Conservation (phyloP, 805 yeast species). For the Lachancea sp. region DNA sequence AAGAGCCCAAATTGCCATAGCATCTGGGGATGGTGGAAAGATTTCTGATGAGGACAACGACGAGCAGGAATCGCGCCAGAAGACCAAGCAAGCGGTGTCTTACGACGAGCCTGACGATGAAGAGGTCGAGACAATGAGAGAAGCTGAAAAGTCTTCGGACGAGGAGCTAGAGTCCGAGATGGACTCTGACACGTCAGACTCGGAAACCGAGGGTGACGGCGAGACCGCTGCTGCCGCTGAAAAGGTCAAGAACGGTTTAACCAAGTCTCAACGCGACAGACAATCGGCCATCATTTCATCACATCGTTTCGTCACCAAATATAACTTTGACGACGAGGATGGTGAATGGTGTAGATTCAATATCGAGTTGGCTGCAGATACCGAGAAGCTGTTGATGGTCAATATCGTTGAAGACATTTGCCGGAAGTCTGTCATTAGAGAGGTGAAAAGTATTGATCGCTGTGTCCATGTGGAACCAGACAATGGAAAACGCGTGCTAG, state of each 20-base stretch:
- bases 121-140: conserved; percentile 82
- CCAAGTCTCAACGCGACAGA: conserved; percentile 70
- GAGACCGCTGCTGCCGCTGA: conserved; percentile 19
- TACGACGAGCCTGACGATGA: conserved; percentile 95
- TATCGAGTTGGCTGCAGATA: conserved; percentile 73
- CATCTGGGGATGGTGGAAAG: conserved; percentile 43
- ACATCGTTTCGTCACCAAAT: conserved; percentile 67
- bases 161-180: conserved; percentile 41
- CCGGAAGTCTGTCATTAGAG: conserved; percentile 84
- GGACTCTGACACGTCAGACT: conserved; percentile 35
- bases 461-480: conserved; percentile 77
- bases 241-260: conserved; percentile 33
- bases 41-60: conserved; percentile 49
- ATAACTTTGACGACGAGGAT: conserved; percentile 79
- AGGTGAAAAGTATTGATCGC: conserved; percentile 85
- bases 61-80: conserved; percentile 53
- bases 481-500: conserved; percentile 65
- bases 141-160: conserved; percentile 71
- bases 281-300: conserved; percentile 73
- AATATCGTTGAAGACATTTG: conserved; percentile 91
- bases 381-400: conserved; percentile 94
- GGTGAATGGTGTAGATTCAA: conserved; percentile 94
- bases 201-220: conserved; percentile 36
- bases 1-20: conserved; percentile 40
- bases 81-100: conserved; percentile 79